Base-by-base conservation (phyloP, 192 early-diverging fungal species). In the Blastocladiella britannica region DNA sequence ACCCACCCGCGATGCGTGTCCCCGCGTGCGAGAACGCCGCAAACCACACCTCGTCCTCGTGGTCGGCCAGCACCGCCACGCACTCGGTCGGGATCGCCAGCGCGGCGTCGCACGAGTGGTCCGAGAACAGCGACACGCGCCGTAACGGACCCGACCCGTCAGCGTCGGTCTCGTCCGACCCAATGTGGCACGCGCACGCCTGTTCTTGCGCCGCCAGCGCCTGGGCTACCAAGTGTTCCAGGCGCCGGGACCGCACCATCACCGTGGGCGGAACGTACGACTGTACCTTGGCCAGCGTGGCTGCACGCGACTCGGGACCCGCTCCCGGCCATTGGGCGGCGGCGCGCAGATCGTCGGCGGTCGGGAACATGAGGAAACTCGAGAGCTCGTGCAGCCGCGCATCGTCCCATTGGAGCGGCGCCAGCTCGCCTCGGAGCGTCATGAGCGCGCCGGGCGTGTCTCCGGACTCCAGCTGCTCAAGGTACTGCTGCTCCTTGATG, bases 171-270 rank as follows among this genome's bases (percentile, higher is more conserved):
- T 58, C 57, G 22, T 24, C 26, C 37, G 27, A 30, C n/a, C n/a
- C n/a, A n/a, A n/a, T n/a, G 28, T 62, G 60, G 51, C 60, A 62
- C 18, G 55, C 20, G 30, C 60, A 62, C 43, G n/a, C 27, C 27
- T 47, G 26, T n/a, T 29, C 55, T 27, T 62, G 60, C n/a, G 29
- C 27, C 52, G 58, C 26, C 25, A 62, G 25, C n/a, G 60, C 55
- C 47, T 62, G 60, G 12, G 25, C 58, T 0, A 62, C 18, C 25
- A 62, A 25, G 18, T 58, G 61, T 25, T 62, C 58, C 7, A 62
- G 57, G 15, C 60, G 60, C 18, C 57, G 59, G 7, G 61, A 47
- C 20, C 56, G 60, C 23, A 62, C 28, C 60, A 62, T 62, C 37
- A 37, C 60, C 27, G 60, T 60, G 27, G 60, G 24, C 0, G 60